Conservation (phyloP, 139 green algal species). For the Volvox reticuliferus region DNA sequence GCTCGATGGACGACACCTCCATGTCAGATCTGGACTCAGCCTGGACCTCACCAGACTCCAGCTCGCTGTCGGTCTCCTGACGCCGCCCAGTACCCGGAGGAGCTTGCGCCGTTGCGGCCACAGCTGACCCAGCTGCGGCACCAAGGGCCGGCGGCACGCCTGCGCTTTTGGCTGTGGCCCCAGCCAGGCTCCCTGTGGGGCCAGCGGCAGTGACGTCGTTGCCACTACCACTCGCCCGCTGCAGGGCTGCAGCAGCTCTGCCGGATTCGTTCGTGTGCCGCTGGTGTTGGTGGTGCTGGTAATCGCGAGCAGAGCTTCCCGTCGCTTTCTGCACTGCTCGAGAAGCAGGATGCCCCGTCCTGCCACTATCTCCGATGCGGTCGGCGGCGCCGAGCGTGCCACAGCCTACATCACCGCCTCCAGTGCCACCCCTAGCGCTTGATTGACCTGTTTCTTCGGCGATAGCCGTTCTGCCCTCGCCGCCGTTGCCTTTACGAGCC, state of each 20-base stretch:
- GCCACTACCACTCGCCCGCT: neutral
- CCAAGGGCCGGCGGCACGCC: no score
- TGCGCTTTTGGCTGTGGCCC: neutral
- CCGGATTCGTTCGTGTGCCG: neutral
- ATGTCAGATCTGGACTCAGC: neutral
- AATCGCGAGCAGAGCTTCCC: neutral
- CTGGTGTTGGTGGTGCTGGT: no score
- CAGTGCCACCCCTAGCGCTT: neutral
- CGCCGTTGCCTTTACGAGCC: neutral
- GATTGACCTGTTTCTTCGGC: neutral
- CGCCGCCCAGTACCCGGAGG: neutral
- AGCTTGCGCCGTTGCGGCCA: neutral
- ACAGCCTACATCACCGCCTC: neutral
- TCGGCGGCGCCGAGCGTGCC: neutral
- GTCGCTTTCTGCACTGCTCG: neutral
- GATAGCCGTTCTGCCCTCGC: neutral
- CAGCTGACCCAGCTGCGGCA: neutral
- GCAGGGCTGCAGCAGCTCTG: neutral
- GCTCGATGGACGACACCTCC: slow-evolving; percentile 6
- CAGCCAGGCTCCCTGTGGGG: neutral
- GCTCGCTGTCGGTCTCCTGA: neutral
- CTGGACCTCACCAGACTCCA: neutral
- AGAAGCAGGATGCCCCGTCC: neutral
- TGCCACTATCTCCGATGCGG: neutral
- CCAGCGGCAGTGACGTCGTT: neutral